Conservation (phyloP, 2,329 filamentous ascomycete genomes). For the Fusarium sulawesiense region DNA sequence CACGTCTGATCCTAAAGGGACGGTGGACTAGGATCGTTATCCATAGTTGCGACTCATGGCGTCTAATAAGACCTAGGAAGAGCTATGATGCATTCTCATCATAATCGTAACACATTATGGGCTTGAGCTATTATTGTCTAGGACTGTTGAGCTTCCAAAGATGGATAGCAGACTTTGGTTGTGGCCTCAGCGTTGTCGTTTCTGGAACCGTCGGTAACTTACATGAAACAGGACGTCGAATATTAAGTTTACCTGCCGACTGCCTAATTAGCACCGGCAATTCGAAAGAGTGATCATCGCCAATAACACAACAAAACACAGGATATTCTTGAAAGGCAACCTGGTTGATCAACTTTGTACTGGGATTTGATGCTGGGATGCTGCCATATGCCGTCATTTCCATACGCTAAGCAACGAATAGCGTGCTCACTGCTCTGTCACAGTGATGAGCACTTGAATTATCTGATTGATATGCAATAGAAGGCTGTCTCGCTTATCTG, state of each 20-base stretch:
- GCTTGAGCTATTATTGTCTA: conserved; percentile 19
- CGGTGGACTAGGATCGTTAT: conserved; percentile 1
- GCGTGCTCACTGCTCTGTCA: not conserved
- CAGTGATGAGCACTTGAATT: conserved; percentile 4
- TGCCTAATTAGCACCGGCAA: conserved; percentile 1
- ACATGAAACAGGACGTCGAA: not conserved
- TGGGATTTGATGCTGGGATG: conserved; percentile 7
- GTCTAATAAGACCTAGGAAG: not conserved
- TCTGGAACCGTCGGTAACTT: not conserved
- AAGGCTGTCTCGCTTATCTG: not conserved
- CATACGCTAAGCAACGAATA: not conserved
- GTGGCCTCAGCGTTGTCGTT: conserved; percentile 3
- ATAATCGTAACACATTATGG: conserved; percentile 4
- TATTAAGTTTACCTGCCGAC: not conserved
- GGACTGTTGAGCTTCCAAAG: conserved; percentile 11
- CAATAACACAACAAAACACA: not conserved
- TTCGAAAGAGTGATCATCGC: not conserved
- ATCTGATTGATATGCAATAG: conserved; percentile 8
- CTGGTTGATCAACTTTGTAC: conserved; percentile 2
- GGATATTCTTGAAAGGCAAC: not conserved
- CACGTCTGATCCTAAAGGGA: conserved; percentile 9
- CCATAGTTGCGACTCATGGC: conserved; percentile 28
- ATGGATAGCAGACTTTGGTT: not conserved
- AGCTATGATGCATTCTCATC: conserved; percentile 16
- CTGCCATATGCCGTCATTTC: conserved; percentile 27